Evolutionary conservation across 164 flowering plant species (phyloP), one percentile per base, ranked within the genome.

Genomic region (Echeveria elegans): DNA sequence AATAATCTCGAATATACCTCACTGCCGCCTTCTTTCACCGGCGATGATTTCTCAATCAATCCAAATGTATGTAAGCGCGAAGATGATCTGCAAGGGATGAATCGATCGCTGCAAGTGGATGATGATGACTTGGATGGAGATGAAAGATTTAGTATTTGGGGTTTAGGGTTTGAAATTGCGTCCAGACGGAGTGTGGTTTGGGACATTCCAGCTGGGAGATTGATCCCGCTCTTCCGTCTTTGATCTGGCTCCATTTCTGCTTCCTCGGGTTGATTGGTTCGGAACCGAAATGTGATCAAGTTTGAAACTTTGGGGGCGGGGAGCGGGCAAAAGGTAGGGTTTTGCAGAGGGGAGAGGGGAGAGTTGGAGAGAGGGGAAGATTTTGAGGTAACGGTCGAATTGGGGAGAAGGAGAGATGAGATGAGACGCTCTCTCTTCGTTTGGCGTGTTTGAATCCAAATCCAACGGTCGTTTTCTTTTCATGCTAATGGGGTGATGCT

Each of bases 71-170:
- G 95, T 5, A 94, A 86, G 76, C 99, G 78, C 1, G 99, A 94
- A 15, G 97, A 84, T 0, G 99, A 86, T 77, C 99, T 77, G 79
- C 97, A 89, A 0, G 99, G 99, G 29, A 94, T 94, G 79, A 94
- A 94, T 71, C 99, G 72, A 68, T 94, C 99, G 52, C 99, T 88
- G 74, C 86, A 86, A 18, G 81, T 72, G 37, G 37, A 34, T 0
- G 80, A 69, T 1, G 80, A 71, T 1, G 85, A 64, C 48, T 85
- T 85, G 1, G 88, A 84, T 24, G 81, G 73, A 0, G 82, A 79
- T 0, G 86, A 67, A 0, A 92, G 81, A 67, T 76, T 86, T 0
- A 90, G 78, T 29, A 83, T 73, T 4, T 83, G 64, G 19, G 86
- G 73, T 29, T 75, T 64, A 2, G 87, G 70, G 11, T 77, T 59